Percentiles rank a stretch among this genome's conserved stretches.
These are phyloP conservation scores for Arthrinium phaeospermum DNA, from an alignment of 2,329 filamentous ascomycete genomes.

Conservation along the genomic window DNA sequence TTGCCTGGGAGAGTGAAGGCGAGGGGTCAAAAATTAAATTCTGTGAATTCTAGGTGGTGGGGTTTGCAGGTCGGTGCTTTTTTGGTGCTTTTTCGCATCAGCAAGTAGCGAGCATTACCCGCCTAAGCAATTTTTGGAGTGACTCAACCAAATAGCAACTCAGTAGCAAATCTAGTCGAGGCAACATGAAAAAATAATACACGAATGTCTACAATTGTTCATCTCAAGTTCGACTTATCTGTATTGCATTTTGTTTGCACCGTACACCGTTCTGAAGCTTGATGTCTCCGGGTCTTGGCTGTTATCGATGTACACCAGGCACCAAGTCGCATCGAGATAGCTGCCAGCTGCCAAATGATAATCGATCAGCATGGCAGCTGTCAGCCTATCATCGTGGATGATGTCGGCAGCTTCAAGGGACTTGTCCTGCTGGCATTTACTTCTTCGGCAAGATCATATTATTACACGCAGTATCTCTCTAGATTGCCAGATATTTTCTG, in stretches of 20 bases:
- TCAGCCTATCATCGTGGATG: background rate
- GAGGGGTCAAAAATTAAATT: conserved; percentile 21
- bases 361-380: background rate
- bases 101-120: conserved; percentile 19
- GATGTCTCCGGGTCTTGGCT: background rate
- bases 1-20: conserved; percentile 13
- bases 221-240: background rate
- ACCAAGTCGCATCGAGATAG: background rate
- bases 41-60: conserved; percentile 19
- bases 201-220: background rate
- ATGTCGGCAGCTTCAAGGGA: background rate
- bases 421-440: background rate
- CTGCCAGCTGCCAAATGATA: background rate
- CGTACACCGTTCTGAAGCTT: background rate
- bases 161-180: background rate
- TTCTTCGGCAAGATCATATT: background rate
- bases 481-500: background rate
- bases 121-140: background rate
- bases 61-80: conserved; percentile 17
- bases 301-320: background rate
- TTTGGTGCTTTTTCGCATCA: conserved; percentile 8
- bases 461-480: background rate
- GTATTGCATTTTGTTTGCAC: background rate
- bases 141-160: background rate
- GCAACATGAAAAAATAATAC: background rate